These are phyloP conservation scores for Trametopsis cervina DNA, from an alignment of 768 basidiomycete species.

Conservation along the genomic window DNA sequence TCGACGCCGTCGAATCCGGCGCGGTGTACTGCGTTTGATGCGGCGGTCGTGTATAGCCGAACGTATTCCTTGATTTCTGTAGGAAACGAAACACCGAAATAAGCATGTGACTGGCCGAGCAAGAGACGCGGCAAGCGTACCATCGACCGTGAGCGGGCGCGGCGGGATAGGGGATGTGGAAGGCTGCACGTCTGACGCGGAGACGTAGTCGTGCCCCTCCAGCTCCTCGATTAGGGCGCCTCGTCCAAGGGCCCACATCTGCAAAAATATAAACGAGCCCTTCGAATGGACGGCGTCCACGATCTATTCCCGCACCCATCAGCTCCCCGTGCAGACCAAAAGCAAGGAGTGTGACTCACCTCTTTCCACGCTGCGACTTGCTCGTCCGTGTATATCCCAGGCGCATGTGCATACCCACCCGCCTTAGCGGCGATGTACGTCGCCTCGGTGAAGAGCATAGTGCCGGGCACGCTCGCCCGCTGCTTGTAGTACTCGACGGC, in stretches of 20 bases:
- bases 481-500: constrained; percentile 41
- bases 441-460: constrained; percentile 50
- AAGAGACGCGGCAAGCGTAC: constrained; percentile 1
- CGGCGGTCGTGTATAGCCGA: constrained; percentile 17
- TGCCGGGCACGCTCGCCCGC: constrained; percentile 40
- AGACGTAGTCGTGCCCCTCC: constrained; percentile 25
- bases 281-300: constrained; percentile 49
- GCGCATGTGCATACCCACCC: constrained; percentile 41
- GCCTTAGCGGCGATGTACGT: constrained; percentile 45
- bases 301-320: constrained; percentile 28
- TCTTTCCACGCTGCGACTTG: constrained; percentile 48
- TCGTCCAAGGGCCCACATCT: constrained; percentile 52
- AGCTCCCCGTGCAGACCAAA: not conserved
- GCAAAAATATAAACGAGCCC: constrained; percentile 44
- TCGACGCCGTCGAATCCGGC: constrained; percentile 45
- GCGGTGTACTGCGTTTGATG: constrained; percentile 24
- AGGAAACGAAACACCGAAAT: not conserved
- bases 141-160: constrained; percentile 16
- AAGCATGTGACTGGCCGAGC: not conserved
- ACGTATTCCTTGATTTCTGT: constrained; percentile 32
- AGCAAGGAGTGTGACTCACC: constrained; percentile 19
- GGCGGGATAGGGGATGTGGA: constrained; percentile 7
- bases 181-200: constrained; percentile 26
- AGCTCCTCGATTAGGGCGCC: constrained; percentile 31
- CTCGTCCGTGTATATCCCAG: constrained; percentile 55